Evolutionary conservation across 208 protist genomes (phyloP).

Genomic region (Angomonas ambiguus): DNA sequence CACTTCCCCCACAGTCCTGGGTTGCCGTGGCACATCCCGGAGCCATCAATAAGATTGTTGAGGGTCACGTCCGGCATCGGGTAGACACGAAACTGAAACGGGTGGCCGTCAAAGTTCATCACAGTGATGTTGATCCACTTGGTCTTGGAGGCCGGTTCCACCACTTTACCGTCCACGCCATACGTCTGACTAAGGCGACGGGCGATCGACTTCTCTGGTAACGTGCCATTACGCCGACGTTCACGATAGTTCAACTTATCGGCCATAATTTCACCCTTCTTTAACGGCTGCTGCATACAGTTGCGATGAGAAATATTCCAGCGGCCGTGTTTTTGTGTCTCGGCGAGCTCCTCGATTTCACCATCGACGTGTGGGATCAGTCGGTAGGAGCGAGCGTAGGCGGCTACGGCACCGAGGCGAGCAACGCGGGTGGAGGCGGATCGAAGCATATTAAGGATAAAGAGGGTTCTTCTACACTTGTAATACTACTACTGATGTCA

Average conservation of each 20-base stretch:
- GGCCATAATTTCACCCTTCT: slow-evolving; percentile 80
- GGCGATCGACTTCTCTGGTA: slow-evolving; percentile 85
- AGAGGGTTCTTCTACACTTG: not conserved
- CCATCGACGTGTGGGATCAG: slow-evolving; percentile 80
- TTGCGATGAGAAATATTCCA: slow-evolving; percentile 83
- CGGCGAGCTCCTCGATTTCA: slow-evolving; percentile 85
- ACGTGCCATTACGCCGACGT: slow-evolving; percentile 58
- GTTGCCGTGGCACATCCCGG: slow-evolving; percentile 86
- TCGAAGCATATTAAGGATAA: slow-evolving; percentile 23
- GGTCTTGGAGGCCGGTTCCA: slow-evolving; percentile 69
- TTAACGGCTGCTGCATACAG: slow-evolving; percentile 81
- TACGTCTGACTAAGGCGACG: slow-evolving; percentile 79
- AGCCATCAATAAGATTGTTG: slow-evolving; percentile 88
- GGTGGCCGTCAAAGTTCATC: slow-evolving; percentile 83
- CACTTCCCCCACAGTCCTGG: slow-evolving; percentile 80
- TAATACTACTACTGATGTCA: not conserved
- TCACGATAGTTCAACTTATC: slow-evolving; percentile 89
- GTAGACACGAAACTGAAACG: slow-evolving; percentile 83
- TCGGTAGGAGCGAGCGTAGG: slow-evolving; percentile 47
- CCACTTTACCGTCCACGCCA: slow-evolving; percentile 70
- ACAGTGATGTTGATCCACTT: slow-evolving; percentile 87
- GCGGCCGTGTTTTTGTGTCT: slow-evolving; percentile 73
- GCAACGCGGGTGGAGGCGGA: not conserved
- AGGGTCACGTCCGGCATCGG: slow-evolving; percentile 90
- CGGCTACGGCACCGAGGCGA: not conserved